phyloP scores from a whole-genome alignment of 257 asterid species.

The Jacaranda mimosifolia region DNA sequence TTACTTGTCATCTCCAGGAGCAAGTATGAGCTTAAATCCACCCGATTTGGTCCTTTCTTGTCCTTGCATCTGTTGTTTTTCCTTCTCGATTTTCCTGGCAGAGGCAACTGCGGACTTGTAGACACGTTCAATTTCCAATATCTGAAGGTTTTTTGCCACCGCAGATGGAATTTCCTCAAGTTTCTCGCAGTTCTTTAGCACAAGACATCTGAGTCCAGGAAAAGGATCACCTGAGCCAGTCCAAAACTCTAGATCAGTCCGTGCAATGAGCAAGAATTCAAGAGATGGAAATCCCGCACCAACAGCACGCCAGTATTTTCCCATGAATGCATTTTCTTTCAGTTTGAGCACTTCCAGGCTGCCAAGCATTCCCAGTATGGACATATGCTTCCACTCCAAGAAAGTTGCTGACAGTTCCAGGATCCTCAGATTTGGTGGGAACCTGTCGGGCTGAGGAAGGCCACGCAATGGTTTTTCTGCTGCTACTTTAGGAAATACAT shows the following conservation, averaged over 20 bases:
- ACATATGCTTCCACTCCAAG: conserved; percentile 50
- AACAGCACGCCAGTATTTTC: conserved; percentile 36
- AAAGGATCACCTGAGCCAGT: not conserved
- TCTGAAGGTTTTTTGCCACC: conserved; percentile 40
- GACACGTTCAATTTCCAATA: conserved; percentile 34
- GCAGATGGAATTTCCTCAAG: conserved; percentile 40
- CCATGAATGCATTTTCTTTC: conserved; percentile 41
- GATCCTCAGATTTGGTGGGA: conserved; percentile 41
- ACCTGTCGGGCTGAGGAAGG: conserved; percentile 38
- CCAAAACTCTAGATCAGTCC: conserved; percentile 35
- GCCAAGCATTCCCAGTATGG: conserved; percentile 32
- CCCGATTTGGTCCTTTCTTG: not conserved
- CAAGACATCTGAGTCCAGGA: conserved; percentile 36
- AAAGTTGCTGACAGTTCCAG: conserved; percentile 39
- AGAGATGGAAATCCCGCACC: conserved; percentile 39
- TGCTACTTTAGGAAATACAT: not conserved
- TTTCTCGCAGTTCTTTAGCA: conserved; percentile 38
- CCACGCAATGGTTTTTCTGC: conserved; percentile 8
- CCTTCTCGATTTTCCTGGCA: not conserved
- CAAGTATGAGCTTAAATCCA: not conserved
- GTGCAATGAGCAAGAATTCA: conserved; percentile 38
- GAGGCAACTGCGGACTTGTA: not conserved
- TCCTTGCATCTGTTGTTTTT: not conserved
- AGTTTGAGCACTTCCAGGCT: conserved; percentile 44
- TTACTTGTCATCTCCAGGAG: not conserved